Evolutionary conservation across 139 green algal species (phyloP).

Genomic region (Diplosphaera chodatii): DNA sequence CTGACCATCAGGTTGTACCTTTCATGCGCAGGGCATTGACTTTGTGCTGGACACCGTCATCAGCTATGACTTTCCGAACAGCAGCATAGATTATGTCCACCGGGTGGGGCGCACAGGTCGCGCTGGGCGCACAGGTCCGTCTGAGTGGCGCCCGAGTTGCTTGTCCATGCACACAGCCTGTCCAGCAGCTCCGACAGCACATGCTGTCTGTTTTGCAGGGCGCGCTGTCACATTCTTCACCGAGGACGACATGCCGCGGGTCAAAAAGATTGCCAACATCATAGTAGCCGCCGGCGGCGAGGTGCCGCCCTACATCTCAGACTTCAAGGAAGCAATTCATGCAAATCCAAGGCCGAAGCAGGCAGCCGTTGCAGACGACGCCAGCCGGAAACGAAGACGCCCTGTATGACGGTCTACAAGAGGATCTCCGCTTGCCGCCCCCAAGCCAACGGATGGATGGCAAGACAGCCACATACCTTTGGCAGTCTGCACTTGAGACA

Average conservation of each 20-base stretch:
- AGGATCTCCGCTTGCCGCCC: too few relatives aligned
- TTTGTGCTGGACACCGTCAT: constrained; percentile 92
- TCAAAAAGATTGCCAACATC: constrained; percentile 61
- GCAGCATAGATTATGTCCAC: constrained; percentile 79
- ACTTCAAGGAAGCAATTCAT: constrained; percentile 8
- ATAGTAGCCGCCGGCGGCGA: constrained; percentile 49
- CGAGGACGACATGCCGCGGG: constrained; percentile 56
- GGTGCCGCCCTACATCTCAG: constrained; percentile 36
- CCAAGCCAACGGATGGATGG: too few relatives aligned
- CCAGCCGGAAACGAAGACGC: too few relatives aligned
- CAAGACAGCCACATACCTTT: too few relatives aligned
- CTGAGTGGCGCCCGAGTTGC: not conserved
- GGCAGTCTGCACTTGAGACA: too few relatives aligned
- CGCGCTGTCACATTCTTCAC: constrained; percentile 82
- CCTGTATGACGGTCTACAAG: too few relatives aligned
- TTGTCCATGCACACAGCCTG: too few relatives aligned
- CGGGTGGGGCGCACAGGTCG: constrained; percentile 76
- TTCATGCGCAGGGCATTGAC: constrained; percentile 41
- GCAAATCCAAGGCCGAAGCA: not conserved
- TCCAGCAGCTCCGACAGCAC: too few relatives aligned
- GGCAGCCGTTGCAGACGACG: too few relatives aligned
- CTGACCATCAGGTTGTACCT: too few relatives aligned
- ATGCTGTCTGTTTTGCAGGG: constrained; percentile 42
- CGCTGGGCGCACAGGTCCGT: constrained; percentile 31
- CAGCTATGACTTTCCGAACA: constrained; percentile 92